A percentile compares a stretch with the other conserved stretches of the same genome.
Evolutionary conservation across 2,329 filamentous ascomycete genomes (phyloP).

Genomic region (Fusarium brachygibbosum): DNA sequence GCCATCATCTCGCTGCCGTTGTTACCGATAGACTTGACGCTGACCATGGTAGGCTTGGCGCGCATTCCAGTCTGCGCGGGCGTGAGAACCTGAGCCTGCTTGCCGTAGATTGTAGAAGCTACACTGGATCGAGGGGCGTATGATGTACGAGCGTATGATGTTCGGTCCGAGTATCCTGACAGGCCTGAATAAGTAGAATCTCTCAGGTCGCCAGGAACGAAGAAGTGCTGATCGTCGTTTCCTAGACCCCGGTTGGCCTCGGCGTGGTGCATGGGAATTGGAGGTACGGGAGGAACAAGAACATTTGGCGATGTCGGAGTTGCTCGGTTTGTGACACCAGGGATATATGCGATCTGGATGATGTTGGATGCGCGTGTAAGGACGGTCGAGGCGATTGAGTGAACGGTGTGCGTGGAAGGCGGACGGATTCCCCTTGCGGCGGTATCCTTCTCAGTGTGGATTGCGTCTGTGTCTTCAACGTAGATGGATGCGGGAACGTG

Average conservation of each 20-base stretch:
- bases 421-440: conserved; percentile 63
- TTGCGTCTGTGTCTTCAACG: conserved; percentile 66
- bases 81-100: conserved; percentile 85
- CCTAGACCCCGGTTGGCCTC: conserved; percentile 60
- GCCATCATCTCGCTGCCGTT: conserved; percentile 66
- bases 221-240: conserved; percentile 88
- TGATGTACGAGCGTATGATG: conserved; percentile 70
- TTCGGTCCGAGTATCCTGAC: conserved; percentile 73
- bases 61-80: conserved; percentile 89
- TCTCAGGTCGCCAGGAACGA: conserved; percentile 89
- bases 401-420: conserved; percentile 85
- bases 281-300: conserved; percentile 91
- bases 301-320: conserved; percentile 84
- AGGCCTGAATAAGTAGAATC: conserved; percentile 91
- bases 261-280: conserved; percentile 80
- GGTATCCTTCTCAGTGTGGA: conserved; percentile 62
- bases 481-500: conserved; percentile 68
- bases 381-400: conserved; percentile 94
- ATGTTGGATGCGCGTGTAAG: conserved; percentile 97
- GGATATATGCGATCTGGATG: conserved; percentile 99
- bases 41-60: conserved; percentile 92
- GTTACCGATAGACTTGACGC: conserved; percentile 80
- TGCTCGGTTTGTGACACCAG: conserved; percentile 93
- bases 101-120: conserved; percentile 93
- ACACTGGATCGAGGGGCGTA: conserved; percentile 78